phyloP scores from a whole-genome alignment of 2,329 filamentous ascomycete genomes.

The Diaporthe citri region DNA sequence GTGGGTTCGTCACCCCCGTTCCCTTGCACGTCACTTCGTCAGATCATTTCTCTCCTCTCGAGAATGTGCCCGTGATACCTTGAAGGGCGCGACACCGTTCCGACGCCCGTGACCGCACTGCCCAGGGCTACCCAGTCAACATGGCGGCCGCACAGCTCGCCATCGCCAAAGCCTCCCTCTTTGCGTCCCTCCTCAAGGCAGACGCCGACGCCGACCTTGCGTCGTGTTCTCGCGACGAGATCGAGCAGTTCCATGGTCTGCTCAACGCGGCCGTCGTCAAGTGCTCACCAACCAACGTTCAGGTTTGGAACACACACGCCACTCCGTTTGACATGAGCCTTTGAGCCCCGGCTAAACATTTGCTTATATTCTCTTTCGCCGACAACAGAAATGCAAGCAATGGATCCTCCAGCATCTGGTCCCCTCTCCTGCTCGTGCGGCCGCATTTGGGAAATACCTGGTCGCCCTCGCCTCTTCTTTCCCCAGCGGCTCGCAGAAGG shows the following conservation, averaged over 20 bases:
- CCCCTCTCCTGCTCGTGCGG: slow-evolving; percentile 74
- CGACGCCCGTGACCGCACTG: background rate
- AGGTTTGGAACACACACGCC: slow-evolving; percentile 75
- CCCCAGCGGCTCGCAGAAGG: slow-evolving; percentile 47
- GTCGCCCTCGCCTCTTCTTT: slow-evolving; percentile 75
- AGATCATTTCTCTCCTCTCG: background rate
- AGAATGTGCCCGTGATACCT: slow-evolving; percentile 18
- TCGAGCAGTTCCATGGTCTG: slow-evolving; percentile 76
- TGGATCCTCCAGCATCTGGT: slow-evolving; percentile 83
- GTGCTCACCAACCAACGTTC: slow-evolving; percentile 85
- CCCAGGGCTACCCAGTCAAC: slow-evolving; percentile 33
- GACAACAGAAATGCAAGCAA: slow-evolving; percentile 83
- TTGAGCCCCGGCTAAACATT: slow-evolving; percentile 52
- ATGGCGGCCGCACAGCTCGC: slow-evolving; percentile 80
- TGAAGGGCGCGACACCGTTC: slow-evolving; percentile 16
- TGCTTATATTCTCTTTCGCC: slow-evolving; percentile 47
- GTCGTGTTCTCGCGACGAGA: slow-evolving; percentile 75
- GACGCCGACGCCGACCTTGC: slow-evolving; percentile 66
- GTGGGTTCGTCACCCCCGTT: slow-evolving; percentile 1
- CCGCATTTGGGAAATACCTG: slow-evolving; percentile 81
- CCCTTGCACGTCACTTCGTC: background rate
- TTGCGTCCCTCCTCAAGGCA: slow-evolving; percentile 78
- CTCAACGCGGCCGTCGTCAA: slow-evolving; percentile 74
- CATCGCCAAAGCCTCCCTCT: slow-evolving; percentile 84
- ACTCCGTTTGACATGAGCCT: slow-evolving; percentile 43